Base-by-base conservation (phyloP, 495 filamentous ascomycete genomes). In the Penicillium maclennaniae region DNA sequence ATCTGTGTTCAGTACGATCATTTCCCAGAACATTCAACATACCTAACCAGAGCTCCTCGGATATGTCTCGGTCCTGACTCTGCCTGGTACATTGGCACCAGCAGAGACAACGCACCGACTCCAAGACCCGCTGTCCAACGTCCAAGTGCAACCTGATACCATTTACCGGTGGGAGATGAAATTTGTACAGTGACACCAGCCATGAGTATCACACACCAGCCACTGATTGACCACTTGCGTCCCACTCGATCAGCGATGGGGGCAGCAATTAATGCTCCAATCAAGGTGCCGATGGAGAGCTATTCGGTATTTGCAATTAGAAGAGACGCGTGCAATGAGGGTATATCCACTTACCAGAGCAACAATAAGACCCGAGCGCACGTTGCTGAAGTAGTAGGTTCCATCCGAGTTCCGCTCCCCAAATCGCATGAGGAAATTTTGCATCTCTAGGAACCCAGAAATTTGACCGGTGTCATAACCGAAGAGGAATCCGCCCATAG, bases 61-160 rank as follows among this genome's bases (percentile, higher is more conserved):
- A 89, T 78, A 41, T 84, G 80, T 46, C 74, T 64, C 0, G 84
- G 84, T 28, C 77, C 81, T 28, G 81, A 83, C 64, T 89, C 85
- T 21, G 79, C 81, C 69, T 87, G 84, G 58, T 87, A 89, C 78
- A 89, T 83, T 10, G 86, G 86, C 0, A 89, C 83, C 7, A 83
- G 66, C 21, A 90, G 78, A 4, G 82, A 87, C 7, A 87, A 66
- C 0, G 80, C 78, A 23, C 86, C 87, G 15, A 91, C 85, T 12
- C 86, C 86, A 15, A 84, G 61, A 46, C 87, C 83, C 14, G 85
- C 81, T 36, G 86, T 72, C 66, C 68, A 75, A 43, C 79, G 72
- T 26, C 79, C 79, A 49, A 81, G 53, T 7, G 81, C 67, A 17
- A 74, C 51, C 50, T 81, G 76, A 41, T 79, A 75, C 79, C 79